A percentile compares a stretch with the other conserved stretches of the same genome.
phyloP scores from a whole-genome alignment of 2,329 filamentous ascomycete genomes.

The Cytospora chrysosperma region DNA sequence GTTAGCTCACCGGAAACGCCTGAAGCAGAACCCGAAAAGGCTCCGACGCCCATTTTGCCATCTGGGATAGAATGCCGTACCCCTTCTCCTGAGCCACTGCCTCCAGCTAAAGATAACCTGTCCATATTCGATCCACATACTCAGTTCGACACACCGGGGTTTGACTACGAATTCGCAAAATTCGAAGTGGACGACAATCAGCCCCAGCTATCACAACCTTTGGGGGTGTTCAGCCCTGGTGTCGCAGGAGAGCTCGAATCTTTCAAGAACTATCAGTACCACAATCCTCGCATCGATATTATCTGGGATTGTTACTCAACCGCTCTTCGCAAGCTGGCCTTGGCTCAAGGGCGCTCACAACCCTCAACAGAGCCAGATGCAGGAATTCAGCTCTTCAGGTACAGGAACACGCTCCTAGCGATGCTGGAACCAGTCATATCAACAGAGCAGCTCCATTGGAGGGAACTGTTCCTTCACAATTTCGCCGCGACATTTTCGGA shows the following conservation, averaged over 20 bases:
- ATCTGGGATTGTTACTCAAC: slow-evolving; percentile 9
- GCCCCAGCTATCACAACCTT: background rate
- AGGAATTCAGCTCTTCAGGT: slow-evolving; percentile 3
- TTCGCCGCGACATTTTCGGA: slow-evolving; percentile 8
- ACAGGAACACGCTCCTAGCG: slow-evolving; percentile 14
- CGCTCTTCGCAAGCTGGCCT: slow-evolving; percentile 10
- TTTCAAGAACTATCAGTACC: background rate
- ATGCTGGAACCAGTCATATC: slow-evolving; percentile 4
- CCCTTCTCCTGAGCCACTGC: slow-evolving; percentile 14
- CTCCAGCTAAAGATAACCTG: background rate
- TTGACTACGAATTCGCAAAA: background rate
- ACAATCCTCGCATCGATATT: slow-evolving; percentile 4
- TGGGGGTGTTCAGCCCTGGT: background rate
- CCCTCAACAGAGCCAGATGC: background rate
- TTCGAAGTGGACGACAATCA: background rate
- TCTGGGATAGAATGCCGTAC: slow-evolving; percentile 19
- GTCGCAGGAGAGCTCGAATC: background rate
- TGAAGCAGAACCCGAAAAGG: slow-evolving; percentile 7
- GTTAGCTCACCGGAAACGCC: background rate
- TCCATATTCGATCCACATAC: background rate
- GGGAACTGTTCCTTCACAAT: slow-evolving; percentile 11
- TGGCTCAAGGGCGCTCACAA: background rate
- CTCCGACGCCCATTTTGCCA: slow-evolving; percentile 6
- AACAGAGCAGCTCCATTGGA: background rate
- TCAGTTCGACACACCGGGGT: background rate